Percentiles rank a stretch among this genome's conserved stretches.
These are phyloP conservation scores for Candida silvatica DNA, from an alignment of 805 yeast species.

Conservation along the genomic window DNA sequence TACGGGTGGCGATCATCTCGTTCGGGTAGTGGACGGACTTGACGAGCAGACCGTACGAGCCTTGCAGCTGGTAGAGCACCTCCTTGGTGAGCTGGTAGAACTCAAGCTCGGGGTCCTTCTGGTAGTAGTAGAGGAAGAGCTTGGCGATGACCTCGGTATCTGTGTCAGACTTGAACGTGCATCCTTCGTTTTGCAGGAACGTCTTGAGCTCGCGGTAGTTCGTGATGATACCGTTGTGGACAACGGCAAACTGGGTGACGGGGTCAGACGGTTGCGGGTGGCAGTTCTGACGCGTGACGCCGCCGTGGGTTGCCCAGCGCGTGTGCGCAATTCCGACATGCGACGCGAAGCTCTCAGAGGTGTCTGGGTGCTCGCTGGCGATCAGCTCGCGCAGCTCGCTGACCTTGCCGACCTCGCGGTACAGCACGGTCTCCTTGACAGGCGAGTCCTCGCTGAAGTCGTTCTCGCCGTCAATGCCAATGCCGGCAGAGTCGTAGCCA, in stretches of 20 bases:
- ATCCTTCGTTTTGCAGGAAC: conserved; percentile 72
- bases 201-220: conserved; percentile 89
- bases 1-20: conserved; percentile 94
- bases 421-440: conserved; percentile 59
- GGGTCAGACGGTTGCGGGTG: conserved; percentile 94
- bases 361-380: conserved; percentile 38
- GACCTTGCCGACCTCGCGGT: conserved; percentile 90
- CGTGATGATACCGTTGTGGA: conserved; percentile 97
- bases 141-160: conserved; percentile 98
- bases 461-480: conserved; percentile 88
- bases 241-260: conserved; percentile 77
- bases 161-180: conserved; percentile 80
- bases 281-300: conserved; percentile 76
- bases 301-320: conserved; percentile 99
- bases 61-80: conserved; percentile 88
- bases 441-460: conserved; percentile 21
- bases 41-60: conserved; percentile 93
- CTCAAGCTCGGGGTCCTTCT: conserved; percentile 70
- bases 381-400: conserved; percentile 66
- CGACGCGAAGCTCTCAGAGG: conserved; percentile 58
- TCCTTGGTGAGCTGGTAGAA: conserved; percentile 89
- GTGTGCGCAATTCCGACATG: conserved; percentile 98
- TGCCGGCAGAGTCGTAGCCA: conserved; percentile 97
- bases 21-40: conserved; percentile 90
- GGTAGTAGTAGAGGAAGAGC: conserved; percentile 79